Base-by-base conservation (phyloP, 345 rosid species). In the Lagerstroemia speciosa region DNA sequence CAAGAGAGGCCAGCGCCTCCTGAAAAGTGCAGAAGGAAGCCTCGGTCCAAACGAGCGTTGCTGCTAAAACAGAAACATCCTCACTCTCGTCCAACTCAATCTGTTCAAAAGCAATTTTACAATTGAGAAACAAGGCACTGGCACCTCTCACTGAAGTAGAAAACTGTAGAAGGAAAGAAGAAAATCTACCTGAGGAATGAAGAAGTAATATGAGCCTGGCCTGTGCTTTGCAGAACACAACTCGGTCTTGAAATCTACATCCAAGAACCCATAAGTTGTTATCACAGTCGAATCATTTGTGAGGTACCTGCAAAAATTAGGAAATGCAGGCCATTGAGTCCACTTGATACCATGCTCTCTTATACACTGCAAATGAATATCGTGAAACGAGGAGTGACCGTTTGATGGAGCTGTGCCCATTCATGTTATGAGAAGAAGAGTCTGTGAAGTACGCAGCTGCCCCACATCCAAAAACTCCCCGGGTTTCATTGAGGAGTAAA, bases 401-500 rank as follows among this genome's bases (percentile, higher is more conserved):
- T 75, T 76, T 87, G 17, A 71, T 77, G 4, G 41, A 70, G 38
- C 77, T 77, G 41, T 53, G 74, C 31, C 76, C 77, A 31, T 55
- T 69, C 16, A 75, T 66, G 65, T 22, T 72, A 74, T 45, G 3
- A n/a, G 78, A 81, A 73, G 87, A 77, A 34, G 79, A 66, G 30
- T 62, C 69, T 30, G 74, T 53, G 69, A 93, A 93, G 79, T 78
- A 85, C 78, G 90, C 70, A 64, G 98, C 97, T 36, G 79, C 75
- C 71, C 98, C 98, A 65, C 85, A 82, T 50, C 96, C 97, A 67
- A 93, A 86, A 71, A 84, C 78, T 62, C 98, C 97, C 31, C 83
- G 85, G 2, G 79, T 83, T 67, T 76, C 79, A 68, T 86, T 85
- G 43, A 84, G 75, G 78, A 66, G 75, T 31, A 93, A 78, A 29